Evolutionary conservation across 2,329 filamentous ascomycete species (phyloP), one percentile per base, ranked within the genome.

Genomic region (Cladobotryum mycophilum): DNA sequence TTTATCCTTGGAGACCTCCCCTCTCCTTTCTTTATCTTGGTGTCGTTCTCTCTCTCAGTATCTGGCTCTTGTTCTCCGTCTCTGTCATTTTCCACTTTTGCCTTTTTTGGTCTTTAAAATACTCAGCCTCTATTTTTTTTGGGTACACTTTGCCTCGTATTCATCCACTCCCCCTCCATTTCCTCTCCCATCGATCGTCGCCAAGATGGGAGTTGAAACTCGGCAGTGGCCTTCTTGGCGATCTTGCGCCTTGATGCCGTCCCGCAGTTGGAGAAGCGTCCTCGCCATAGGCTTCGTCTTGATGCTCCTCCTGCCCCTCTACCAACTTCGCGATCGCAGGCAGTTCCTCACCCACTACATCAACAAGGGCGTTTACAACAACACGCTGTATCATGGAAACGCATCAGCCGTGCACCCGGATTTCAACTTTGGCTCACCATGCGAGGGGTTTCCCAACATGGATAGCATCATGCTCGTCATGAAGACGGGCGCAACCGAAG

Each of bases 401-500:
- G 62, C 67, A 49, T 57, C 58, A 18, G 54, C 58, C 44, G 63
- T 70, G 37, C 56, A 67, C 20, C 57, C 64, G 42, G 65, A 65
- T 37, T 69, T 65, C 48, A 69, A 70, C 56, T 67, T 69, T 37
- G 67, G 59, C 53, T 55, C 59, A 14, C 61, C 65, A 2, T 78
- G 75, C 57, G 61, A 64, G 41, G 63, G 63, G 52, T 72, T 76
- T 47, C 72, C 73, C 11, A 58, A 70, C 48, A 70, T 69, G 36
- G 64, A 72, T 30, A 69, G 70, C 53, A 67, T 78, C 41, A 67
- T 75, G 33, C 64, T 82, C 25, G 70, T 82, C 50, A 75, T 83
- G 67, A 82, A 82, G 65, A 82, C 80, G 1, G 79, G 79, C 42
- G 76, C 78, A 3, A 79, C 76, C 41, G 78, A 81, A 59, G 68